Evolutionary conservation across 306 rosid genomes (phyloP).

Genomic region (Gastrolobium villosum): DNA sequence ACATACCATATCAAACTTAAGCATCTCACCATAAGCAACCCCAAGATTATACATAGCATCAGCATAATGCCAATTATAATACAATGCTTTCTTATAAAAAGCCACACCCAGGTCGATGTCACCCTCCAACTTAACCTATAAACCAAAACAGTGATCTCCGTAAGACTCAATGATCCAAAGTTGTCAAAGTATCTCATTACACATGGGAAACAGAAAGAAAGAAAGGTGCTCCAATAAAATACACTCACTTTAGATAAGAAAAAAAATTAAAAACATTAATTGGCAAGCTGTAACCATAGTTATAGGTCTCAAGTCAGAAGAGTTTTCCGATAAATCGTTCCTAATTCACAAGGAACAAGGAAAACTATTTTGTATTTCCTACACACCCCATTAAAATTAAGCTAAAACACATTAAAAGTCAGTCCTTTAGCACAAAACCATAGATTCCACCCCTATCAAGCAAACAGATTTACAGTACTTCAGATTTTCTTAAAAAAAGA

Average conservation of each 20-base stretch:
- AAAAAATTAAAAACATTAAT: conserved; percentile 15
- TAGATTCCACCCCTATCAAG: background rate
- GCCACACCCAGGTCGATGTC: conserved; percentile 90
- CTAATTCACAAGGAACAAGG: conserved; percentile 22
- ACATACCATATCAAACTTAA: conserved; percentile 93
- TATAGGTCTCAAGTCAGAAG: conserved; percentile 1
- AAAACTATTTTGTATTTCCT: background rate
- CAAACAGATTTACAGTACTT: background rate
- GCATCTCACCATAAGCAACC: conserved; percentile 99
- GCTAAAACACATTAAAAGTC: conserved; percentile 6
- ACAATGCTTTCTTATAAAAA: conserved; percentile 91
- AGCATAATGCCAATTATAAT: conserved; percentile 97
- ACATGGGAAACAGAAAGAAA: background rate
- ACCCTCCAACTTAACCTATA: conserved; percentile 96
- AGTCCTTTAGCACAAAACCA: conserved; percentile 1
- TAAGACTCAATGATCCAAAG: conserved; percentile 26
- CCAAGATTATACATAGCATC: conserved; percentile 99
- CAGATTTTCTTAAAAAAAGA: background rate
- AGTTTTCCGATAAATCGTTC: conserved; percentile 1
- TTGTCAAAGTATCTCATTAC: conserved; percentile 28
- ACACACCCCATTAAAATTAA: conserved; percentile 3
- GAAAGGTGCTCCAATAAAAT: background rate
- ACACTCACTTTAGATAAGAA: conserved; percentile 22
- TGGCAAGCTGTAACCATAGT: conserved; percentile 1
- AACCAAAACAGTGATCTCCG: conserved; percentile 18